Percentiles rank a stretch among this genome's conserved stretches.
These are phyloP conservation scores for Picea abies DNA, from an alignment of 83 land plant genomes.

Conservation along the genomic window DNA sequence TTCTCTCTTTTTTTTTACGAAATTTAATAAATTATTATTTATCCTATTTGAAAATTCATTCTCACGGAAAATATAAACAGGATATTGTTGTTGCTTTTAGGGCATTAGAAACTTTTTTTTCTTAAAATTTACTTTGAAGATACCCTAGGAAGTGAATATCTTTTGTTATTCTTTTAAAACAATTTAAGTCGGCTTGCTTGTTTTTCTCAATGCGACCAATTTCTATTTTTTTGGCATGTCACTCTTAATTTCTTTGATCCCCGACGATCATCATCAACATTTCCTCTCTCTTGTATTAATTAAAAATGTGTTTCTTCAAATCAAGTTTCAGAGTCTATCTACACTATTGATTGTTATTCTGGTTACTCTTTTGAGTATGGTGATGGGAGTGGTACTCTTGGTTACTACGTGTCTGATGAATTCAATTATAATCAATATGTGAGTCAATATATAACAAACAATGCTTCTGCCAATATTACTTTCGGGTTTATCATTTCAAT, in stretches of 20 bases:
- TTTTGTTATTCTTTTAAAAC: neutral
- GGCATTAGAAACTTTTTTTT: neutral
- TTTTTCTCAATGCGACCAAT: neutral
- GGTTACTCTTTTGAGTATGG: slow-evolving; percentile 73
- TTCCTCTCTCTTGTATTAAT: slow-evolving; percentile 50
- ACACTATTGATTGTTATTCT: slow-evolving; percentile 38
- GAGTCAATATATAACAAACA: slow-evolving; percentile 27
- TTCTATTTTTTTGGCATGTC: slow-evolving; percentile 44
- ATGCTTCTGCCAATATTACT: slow-evolving; percentile 54
- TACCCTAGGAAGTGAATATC: neutral
- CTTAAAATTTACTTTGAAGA: neutral
- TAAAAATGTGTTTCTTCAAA: slow-evolving; percentile 36
- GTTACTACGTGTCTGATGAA: slow-evolving; percentile 75
- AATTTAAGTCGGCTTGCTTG: neutral
- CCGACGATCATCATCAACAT: slow-evolving; percentile 49
- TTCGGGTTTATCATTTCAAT: slow-evolving; percentile 67
- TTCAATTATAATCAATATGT: slow-evolving; percentile 43
- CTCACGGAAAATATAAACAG: neutral
- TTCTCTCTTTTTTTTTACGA: too few species aligned
- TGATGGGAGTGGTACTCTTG: slow-evolving; percentile 89
- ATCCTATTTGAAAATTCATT: neutral
- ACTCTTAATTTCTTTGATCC: slow-evolving; percentile 66
- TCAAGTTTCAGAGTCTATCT: slow-evolving; percentile 31
- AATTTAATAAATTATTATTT: too few species aligned
- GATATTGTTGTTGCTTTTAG: neutral